Evolutionary conservation across 208 protist genomes (phyloP), one percentile per base, ranked within the genome.

Genomic region (Leishmania tropica): DNA sequence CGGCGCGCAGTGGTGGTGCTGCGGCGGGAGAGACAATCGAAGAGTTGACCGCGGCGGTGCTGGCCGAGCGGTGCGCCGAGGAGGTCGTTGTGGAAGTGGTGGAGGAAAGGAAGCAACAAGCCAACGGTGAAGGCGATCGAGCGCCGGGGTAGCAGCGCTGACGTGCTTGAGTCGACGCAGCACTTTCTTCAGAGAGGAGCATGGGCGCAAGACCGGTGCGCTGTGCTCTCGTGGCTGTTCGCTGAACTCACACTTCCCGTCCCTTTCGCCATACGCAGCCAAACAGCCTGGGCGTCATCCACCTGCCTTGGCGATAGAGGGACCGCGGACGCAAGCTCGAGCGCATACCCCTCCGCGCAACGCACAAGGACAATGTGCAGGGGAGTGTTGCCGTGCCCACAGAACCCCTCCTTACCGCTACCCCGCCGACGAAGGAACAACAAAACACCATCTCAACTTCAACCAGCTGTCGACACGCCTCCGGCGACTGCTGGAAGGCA

Each of bases 11-110:
- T 35, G 65, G 19, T 40, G 31, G 31, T 71, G 31, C 65, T 71
- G 65, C 65, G 47, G 0, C 75, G 13, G 31, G 8, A 21, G 42
- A 28, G 45, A 77, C 75, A 17, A 40, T 84, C 1, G 81, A 84
- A 21, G 75, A 79, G 37, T 65, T 71, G 40, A 54, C 76, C 1
- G 54, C 24, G 42, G 65, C 54, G 4, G 54, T 80, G 3, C 67
- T 83, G 1, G 31, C 13, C n/a, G 42, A 48, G 47, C 72, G 48
- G n/a, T 76, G 72, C 51, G 7, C 48, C 35, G 40, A 73, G 68
- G 51, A 56, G n/a, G 72, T 40, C 37, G 51, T 35, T 10, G 1
- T 76, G 45, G 72, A 17, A 45, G 45, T 58, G 73, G 13, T 0
- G 24, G 40, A 15, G 19, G 15, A 56, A 40, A 37, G 31, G 31